These are phyloP conservation scores for Huntiella bhutanensis DNA, from an alignment of 2,329 filamentous ascomycete species.

Conservation along the genomic window DNA sequence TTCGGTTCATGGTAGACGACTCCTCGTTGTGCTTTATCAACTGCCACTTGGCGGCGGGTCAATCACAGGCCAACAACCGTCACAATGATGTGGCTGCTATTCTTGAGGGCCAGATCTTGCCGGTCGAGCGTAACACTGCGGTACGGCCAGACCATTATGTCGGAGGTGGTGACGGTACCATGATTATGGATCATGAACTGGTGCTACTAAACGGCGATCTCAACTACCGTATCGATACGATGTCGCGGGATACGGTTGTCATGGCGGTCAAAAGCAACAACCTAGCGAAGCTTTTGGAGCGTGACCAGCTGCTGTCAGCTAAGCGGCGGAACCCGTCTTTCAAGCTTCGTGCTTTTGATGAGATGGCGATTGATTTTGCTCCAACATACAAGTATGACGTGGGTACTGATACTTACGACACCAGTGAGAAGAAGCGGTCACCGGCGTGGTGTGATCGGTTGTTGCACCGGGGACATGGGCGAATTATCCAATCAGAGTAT, in stretches of 20 bases:
- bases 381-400: conserved; percentile 99
- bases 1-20: conserved; percentile 88
- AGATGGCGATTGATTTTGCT: conserved; percentile 75
- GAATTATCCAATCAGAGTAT: conserved; percentile 78
- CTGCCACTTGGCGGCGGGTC: conserved; percentile 88
- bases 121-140: conserved; percentile 46
- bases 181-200: conserved; percentile 96
- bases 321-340: conserved; percentile 80
- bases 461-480: conserved; percentile 63
- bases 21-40: conserved; percentile 92
- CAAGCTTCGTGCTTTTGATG: conserved; percentile 73
- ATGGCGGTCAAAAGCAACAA: conserved; percentile 68
- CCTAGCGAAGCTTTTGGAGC: conserved; percentile 67
- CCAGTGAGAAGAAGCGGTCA: conserved; percentile 80
- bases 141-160: conserved; percentile 61
- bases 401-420: conserved; percentile 82
- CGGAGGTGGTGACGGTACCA: conserved; percentile 81
- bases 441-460: conserved; percentile 95
- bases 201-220: conserved; percentile 90
- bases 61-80: conserved; percentile 72
- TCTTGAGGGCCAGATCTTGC: conserved; percentile 60
- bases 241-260: conserved; percentile 84
- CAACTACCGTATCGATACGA: conserved; percentile 96
- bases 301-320: conserved; percentile 81
- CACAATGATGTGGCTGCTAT: conserved; percentile 88